Base-by-base conservation (phyloP, 352 stramenopile species). In the Pythium monospermum region DNA sequence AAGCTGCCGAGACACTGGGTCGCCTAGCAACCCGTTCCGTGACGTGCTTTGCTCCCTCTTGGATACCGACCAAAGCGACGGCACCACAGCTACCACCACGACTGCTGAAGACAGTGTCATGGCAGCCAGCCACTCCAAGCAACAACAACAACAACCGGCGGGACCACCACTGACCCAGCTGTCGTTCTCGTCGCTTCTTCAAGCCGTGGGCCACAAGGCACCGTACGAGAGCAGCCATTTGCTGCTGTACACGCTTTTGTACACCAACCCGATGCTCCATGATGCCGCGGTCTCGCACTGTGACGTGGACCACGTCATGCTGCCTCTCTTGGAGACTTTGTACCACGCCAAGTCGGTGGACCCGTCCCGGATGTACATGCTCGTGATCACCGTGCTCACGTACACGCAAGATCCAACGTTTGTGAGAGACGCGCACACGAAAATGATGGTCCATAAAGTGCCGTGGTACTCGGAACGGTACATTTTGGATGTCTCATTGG, bases 391-490 rank as follows among this genome's bases (percentile, higher is more conserved):
- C 22, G 41, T 93, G 44, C 53, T 91, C 19, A 82, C 73, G 15
- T 82, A 77, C 41, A 88, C 79, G 5, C 76, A 89, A 38, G 66
- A 87, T 25, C 41, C 67, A 6, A 42, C 59, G 27, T 88, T 93
- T 54, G 77, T 90, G 19, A 60, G 61, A 6, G 66, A 67, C 10
- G 71, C 81, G n/a, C 79, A 93, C 46, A 73, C 71, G 0, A 79
- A 81, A 26, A 59, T 76, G 32, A 52, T 88, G 38, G 61, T 87
- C 15, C 61, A 73, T 31, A 75, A 71, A 22, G 74, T 91, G 15
- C 60, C 74, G 23, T 92, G 81, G 81, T 92, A 89, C 48, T 68
- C 78, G 23, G 79, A 92, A 43, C 72, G 80, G 7, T 88, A 87
- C 65, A 85, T 93, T 45, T 44, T 85, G 26, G 79, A 91, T 43